Evolutionary conservation across 768 basidiomycete genomes (phyloP).

Genomic region (Termitomyces eurrhizus): DNA sequence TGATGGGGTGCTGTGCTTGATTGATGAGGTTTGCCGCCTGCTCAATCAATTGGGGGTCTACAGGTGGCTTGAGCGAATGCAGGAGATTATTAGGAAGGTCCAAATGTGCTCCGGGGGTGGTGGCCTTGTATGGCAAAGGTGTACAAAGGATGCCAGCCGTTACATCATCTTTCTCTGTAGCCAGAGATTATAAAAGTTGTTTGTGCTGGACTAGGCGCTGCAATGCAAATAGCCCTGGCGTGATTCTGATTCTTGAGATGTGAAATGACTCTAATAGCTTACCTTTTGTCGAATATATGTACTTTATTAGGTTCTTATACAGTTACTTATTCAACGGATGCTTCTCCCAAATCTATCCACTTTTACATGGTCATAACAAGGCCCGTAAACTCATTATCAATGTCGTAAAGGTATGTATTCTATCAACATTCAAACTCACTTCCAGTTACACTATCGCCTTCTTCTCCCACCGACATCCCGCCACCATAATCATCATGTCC

Average conservation of each 20-base stretch:
- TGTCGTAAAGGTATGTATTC: not conserved
- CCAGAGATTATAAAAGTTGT: not conserved
- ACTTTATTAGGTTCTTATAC: too few relatives aligned
- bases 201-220: not conserved
- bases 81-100: slow-evolving; percentile 76
- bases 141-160: slow-evolving; percentile 53
- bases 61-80: slow-evolving; percentile 49
- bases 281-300: too few relatives aligned
- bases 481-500: not conserved
- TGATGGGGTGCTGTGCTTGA: slow-evolving; percentile 82
- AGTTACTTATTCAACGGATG: too few relatives aligned
- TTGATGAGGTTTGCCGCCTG: slow-evolving; percentile 92
- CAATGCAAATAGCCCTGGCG: not conserved
- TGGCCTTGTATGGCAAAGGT: slow-evolving; percentile 42
- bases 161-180: not conserved
- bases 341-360: too few relatives aligned
- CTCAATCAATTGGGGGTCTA: slow-evolving; percentile 63
- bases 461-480: not conserved
- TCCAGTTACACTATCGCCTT: not conserved
- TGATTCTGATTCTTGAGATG: not conserved
- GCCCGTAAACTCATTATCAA: not conserved
- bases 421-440: not conserved
- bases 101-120: slow-evolving; percentile 64
- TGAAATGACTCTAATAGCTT: too few relatives aligned
- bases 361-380: not conserved